Evolutionary conservation across 1,284 basidiomycete species (phyloP).

Genomic region (Earliella scabrosa): DNA sequence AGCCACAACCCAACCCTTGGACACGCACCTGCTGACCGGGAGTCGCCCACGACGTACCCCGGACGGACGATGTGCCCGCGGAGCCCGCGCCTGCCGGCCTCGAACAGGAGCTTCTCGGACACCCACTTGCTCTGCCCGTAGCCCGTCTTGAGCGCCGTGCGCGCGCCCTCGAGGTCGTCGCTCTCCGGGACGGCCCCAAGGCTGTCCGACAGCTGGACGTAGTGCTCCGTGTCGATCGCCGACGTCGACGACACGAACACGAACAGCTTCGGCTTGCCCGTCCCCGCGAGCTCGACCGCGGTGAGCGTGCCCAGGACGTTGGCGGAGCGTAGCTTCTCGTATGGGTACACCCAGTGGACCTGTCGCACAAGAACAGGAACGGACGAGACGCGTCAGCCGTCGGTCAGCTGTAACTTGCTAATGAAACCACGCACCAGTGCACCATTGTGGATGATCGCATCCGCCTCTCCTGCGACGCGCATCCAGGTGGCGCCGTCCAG

Average conservation of each 20-base stretch:
- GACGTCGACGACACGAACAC: conserved; percentile 96
- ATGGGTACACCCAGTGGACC: conserved; percentile 99
- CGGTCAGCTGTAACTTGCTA: not conserved
- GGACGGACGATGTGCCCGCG: conserved; percentile 91
- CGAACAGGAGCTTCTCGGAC: conserved; percentile 92
- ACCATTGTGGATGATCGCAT: conserved; percentile 94
- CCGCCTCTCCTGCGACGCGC: conserved; percentile 74
- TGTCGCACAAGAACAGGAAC: conserved; percentile 33
- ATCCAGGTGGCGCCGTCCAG: conserved; percentile 72
- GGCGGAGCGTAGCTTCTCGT: conserved; percentile 88
- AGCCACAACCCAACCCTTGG: not conserved
- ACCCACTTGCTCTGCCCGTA: conserved; percentile 99
- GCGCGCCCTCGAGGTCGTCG: conserved; percentile 92
- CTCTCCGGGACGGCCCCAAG: conserved; percentile 80
- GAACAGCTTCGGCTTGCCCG: conserved; percentile 78
- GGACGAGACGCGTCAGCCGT: not conserved
- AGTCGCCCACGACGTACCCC: conserved; percentile 96
- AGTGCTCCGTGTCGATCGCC: conserved; percentile 90
- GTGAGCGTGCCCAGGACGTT: conserved; percentile 93
- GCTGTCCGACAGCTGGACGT: conserved; percentile 84
- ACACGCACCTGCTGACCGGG: conserved; percentile 76
- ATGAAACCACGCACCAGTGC: conserved; percentile 77
- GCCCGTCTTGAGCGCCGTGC: conserved; percentile 80
- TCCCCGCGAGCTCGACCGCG: conserved; percentile 80
- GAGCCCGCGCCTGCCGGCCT: conserved; percentile 87